Conservation (phyloP, 106 monocot species). For the Acanthochlamys bracteata region DNA sequence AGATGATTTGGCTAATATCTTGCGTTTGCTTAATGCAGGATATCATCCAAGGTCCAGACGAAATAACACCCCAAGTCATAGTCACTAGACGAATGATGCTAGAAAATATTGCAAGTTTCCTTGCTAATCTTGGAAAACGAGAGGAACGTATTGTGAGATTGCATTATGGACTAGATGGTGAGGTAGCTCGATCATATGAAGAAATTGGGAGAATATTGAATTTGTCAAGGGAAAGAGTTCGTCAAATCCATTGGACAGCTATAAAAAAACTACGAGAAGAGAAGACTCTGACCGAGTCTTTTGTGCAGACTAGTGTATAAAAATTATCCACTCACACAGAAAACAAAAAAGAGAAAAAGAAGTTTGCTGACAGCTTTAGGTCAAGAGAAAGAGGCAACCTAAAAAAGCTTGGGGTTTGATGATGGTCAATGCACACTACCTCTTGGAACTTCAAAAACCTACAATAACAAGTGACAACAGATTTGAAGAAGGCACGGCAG, state of each 20-base stretch:
- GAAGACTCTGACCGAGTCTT: conserved; percentile 15
- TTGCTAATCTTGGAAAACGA: conserved; percentile 20
- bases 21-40: no score
- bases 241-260: conserved; percentile 35
- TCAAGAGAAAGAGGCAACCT: no score
- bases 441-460: no score
- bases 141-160: conserved; percentile 36
- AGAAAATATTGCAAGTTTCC: conserved; percentile 19
- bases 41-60: conserved; percentile 36
- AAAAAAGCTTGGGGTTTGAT: no score
- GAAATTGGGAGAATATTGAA: conserved; percentile 39
- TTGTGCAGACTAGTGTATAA: conserved; percentile 10
- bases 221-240: conserved; percentile 44
- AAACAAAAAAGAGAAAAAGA: no score
- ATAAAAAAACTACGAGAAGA: conserved; percentile 26
- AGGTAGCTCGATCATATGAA: conserved; percentile 26
- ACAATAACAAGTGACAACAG: no score
- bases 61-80: conserved; percentile 25
- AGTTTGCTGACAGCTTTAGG: no score
- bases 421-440: no score
- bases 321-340: no score
- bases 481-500: no score
- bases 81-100: conserved; percentile 21
- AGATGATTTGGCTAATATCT: no score
- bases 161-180: conserved; percentile 40